Evolutionary conservation across 495 filamentous ascomycete species (phyloP), one percentile per base, ranked within the genome.

Genomic region (Gamarada debralockiae): DNA sequence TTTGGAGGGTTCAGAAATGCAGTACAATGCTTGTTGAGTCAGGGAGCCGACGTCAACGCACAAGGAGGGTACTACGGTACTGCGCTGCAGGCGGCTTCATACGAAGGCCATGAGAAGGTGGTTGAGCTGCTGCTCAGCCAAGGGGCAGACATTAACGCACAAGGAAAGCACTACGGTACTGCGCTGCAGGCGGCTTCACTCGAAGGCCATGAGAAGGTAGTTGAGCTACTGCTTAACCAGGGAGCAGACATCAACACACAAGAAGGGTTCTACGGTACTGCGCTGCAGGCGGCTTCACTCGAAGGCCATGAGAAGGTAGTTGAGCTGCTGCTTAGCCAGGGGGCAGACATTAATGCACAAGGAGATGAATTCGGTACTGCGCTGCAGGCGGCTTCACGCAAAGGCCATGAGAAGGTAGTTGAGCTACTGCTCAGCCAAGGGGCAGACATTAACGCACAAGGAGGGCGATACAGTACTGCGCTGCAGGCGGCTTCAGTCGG

Each of bases 171-270:
- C n/a, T n/a, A n/a, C n/a, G n/a, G 60, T 25, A 60, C 36, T 21
- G 55, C 37, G 17, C 21, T 67, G 0, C 47, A 58, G 20, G 52
- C 50, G 10, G 62, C 63, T 27, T 59, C 52, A 20, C 33, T 2
- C 23, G 13, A 0, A 41, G 62, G 62, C n/a, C 44, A 62, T 25
- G 22, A 53, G 6, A 33, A 53, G 27, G 61, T 65, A 17, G 62
- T 64, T 3, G 4, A 63, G 48, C 50, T 58, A 13, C 45, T 70
- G n/a, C n/a, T n/a, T n/a, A n/a, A n/a, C n/a, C n/a, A n/a, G n/a
- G n/a, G n/a, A n/a, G n/a, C n/a, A n/a, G n/a, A n/a, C n/a, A n/a
- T n/a, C n/a, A n/a, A n/a, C n/a, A n/a, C n/a, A n/a, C n/a, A n/a
- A n/a, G n/a, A n/a, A n/a, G n/a, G n/a, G n/a, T n/a, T n/a, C n/a